Conservation (phyloP, 2,329 filamentous ascomycete genomes). For the Aspergillus pseudoglaucus region DNA sequence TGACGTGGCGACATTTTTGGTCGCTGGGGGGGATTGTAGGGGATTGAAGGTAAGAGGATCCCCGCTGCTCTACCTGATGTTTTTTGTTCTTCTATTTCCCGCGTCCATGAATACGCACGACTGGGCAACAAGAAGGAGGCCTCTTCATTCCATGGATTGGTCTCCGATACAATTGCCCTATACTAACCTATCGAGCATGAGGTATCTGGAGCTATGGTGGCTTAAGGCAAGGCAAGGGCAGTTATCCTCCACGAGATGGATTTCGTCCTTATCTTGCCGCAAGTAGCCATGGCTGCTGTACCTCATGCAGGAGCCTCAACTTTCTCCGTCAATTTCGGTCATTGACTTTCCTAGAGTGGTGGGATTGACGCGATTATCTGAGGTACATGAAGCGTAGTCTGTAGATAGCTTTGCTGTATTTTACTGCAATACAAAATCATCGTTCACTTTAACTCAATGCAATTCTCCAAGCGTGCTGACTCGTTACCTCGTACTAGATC, state of each 20-base stretch:
- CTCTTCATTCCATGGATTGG: slow-evolving; percentile 42
- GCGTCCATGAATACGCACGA: neutral
- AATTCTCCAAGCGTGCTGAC: slow-evolving; percentile 10
- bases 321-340: slow-evolving; percentile 17
- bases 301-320: slow-evolving; percentile 8
- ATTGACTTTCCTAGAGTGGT: slow-evolving; percentile 16
- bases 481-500: slow-evolving; percentile 7
- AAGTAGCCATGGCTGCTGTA: neutral
- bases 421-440: neutral
- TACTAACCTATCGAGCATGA: slow-evolving; percentile 28
- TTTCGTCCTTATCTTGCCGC: slow-evolving; percentile 16
- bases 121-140: slow-evolving; percentile 53
- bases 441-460: neutral
- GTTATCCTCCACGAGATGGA: slow-evolving; percentile 35
- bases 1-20: slow-evolving; percentile 69
- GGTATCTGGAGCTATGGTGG: neutral
- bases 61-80: neutral
- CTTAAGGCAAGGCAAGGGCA: slow-evolving; percentile 8
- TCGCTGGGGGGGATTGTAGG: slow-evolving; percentile 61
- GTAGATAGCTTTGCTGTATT: neutral
- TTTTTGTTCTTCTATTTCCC: slow-evolving; percentile 4
- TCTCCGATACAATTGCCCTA: slow-evolving; percentile 57
- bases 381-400: slow-evolving; percentile 28
- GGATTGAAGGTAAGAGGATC: slow-evolving; percentile 30
- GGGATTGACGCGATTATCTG: slow-evolving; percentile 28